A percentile compares a stretch with the other conserved stretches of the same genome.
phyloP scores from a whole-genome alignment of 345 rosid species.

The Populus tremula region DNA sequence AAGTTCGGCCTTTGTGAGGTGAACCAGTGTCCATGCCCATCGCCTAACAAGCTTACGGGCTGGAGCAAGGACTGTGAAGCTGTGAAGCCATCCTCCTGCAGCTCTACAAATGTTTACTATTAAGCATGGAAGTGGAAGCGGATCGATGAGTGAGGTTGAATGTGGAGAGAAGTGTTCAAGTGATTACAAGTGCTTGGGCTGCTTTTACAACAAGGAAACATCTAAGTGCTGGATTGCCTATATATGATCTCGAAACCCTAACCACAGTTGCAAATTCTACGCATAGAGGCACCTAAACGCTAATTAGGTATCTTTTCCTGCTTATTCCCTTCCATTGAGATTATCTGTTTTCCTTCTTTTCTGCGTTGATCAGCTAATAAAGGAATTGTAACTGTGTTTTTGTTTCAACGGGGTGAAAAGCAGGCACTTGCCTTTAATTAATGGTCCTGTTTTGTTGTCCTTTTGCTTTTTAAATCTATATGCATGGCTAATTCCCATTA shows the following conservation, averaged over 20 bases:
- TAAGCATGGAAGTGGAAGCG: constrained; percentile 44
- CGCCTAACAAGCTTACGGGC: constrained; percentile 32
- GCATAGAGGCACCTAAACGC: constrained; percentile 27
- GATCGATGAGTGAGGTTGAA: constrained; percentile 16
- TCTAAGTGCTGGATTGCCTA: constrained; percentile 52
- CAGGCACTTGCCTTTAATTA: too few species aligned
- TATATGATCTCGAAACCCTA: constrained; percentile 51
- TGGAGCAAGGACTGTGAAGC: constrained; percentile 45
- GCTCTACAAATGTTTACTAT: constrained; percentile 27
- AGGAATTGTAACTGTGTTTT: too few species aligned
- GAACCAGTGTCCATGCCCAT: constrained; percentile 54
- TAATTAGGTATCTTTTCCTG: not conserved
- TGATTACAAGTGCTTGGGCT: constrained; percentile 63
- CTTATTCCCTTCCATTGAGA: not conserved
- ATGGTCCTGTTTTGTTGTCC: too few species aligned
- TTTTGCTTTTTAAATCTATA: too few species aligned
- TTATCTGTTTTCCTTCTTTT: too few species aligned
- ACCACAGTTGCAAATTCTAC: constrained; percentile 28
- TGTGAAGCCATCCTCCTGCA: constrained; percentile 28
- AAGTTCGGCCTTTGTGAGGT: constrained; percentile 48
- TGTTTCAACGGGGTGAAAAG: too few species aligned
- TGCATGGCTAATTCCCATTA: too few species aligned
- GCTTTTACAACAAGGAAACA: constrained; percentile 42
- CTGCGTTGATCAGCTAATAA: too few species aligned
- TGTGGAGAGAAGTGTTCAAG: constrained; percentile 34